These are phyloP conservation scores for Pulveroboletus sp. DNA, from an alignment of 768 basidiomycete genomes.

Conservation along the genomic window DNA sequence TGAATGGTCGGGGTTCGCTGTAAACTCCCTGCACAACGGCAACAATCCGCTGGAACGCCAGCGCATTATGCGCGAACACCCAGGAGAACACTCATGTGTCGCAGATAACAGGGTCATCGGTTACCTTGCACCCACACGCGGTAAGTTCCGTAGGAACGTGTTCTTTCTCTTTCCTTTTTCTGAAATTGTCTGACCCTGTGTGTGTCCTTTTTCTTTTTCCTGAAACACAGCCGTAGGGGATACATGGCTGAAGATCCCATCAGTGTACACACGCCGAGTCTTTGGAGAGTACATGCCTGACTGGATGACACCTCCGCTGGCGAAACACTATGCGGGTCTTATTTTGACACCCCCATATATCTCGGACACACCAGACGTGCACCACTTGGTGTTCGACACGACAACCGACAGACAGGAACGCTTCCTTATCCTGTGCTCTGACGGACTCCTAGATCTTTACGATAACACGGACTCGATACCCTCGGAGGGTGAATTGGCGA, in stretches of 20 bases:
- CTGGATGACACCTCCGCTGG: conserved; percentile 18
- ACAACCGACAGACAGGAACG: conserved; percentile 17
- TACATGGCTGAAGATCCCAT: conserved; percentile 33
- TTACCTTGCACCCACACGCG: conserved; percentile 36
- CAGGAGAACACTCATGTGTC: conserved; percentile 28
- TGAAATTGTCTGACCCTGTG: conserved; percentile 14
- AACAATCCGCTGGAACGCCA: conserved; percentile 24
- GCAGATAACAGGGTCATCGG: conserved; percentile 33
- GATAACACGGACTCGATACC: conserved; percentile 21
- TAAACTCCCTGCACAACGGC: conserved; percentile 31
- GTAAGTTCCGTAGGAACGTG: conserved; percentile 17
- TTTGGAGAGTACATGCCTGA: conserved; percentile 25
- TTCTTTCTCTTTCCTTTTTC: neutral
- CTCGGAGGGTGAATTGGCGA: conserved; percentile 27
- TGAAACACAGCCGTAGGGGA: conserved; percentile 30
- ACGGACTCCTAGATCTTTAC: conserved; percentile 43
- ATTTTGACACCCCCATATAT: conserved; percentile 45
- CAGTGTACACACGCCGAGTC: conserved; percentile 28
- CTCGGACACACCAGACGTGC: conserved; percentile 38
- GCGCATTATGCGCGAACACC: conserved; percentile 29
- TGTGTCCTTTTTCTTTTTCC: neutral
- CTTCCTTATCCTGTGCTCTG: conserved; percentile 41
- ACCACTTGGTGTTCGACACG: conserved; percentile 30
- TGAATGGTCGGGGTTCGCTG: conserved; percentile 15
- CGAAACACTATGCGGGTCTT: conserved; percentile 29